phyloP scores from a whole-genome alignment of 495 filamentous ascomycete species.

The Tuber borchii region DNA sequence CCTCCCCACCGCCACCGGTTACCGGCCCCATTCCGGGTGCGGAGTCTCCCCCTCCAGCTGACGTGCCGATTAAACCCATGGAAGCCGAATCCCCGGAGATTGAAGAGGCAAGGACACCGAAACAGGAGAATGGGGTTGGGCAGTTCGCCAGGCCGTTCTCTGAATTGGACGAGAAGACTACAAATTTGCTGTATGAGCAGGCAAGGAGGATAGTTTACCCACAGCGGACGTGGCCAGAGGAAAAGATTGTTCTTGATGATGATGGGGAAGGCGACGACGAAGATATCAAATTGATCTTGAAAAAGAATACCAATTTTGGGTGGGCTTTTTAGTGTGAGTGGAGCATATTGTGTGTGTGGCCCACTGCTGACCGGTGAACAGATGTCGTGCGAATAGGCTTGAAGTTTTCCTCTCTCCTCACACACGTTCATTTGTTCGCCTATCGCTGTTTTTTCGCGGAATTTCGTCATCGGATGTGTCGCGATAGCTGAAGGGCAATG shows the following conservation, averaged over 20 bases:
- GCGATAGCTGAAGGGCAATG: not conserved
- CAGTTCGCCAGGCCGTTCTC: not conserved
- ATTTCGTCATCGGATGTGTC: not conserved
- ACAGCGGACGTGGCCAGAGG: not conserved
- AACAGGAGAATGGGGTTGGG: not conserved
- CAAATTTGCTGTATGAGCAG: not conserved
- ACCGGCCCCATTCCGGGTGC: not conserved
- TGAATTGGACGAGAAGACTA: not conserved
- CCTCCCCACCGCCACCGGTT: not conserved
- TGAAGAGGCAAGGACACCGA: not conserved
- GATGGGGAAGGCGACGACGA: not conserved
- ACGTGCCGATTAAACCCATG: not conserved
- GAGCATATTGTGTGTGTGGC: not conserved
- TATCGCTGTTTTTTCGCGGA: not conserved
- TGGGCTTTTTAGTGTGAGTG: slow-evolving; percentile 1
- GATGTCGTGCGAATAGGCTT: not conserved
- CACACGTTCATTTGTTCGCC: not conserved
- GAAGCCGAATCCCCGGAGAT: not conserved
- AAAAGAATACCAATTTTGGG: slow-evolving; percentile 3
- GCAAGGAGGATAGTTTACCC: not conserved
- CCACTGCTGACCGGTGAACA: not conserved
- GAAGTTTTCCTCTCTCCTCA: not conserved
- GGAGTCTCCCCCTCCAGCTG: not conserved
- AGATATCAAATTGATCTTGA: not conserved
- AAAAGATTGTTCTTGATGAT: not conserved